phyloP scores from a whole-genome alignment of 2,329 filamentous ascomycete species.

The Dactylella cylindrospora region DNA sequence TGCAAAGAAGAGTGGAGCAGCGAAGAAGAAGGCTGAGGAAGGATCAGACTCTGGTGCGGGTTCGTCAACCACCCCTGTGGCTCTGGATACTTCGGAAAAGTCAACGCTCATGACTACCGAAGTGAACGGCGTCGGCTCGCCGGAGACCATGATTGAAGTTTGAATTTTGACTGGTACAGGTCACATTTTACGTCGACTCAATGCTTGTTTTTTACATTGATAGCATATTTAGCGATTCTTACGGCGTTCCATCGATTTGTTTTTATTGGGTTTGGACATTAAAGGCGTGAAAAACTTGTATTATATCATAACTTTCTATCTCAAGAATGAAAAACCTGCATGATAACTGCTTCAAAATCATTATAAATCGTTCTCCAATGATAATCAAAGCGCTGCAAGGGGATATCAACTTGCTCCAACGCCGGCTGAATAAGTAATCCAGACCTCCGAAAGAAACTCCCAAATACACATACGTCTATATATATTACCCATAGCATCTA shows the following conservation, averaged over 20 bases:
- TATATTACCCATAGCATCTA: neutral
- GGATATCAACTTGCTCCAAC: constrained; percentile 25
- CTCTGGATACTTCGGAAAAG: neutral
- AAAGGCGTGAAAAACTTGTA: constrained; percentile 5
- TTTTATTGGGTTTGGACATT: neutral
- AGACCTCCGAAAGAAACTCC: neutral
- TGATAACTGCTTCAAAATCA: neutral
- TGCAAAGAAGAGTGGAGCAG: constrained; percentile 60
- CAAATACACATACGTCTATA: no score
- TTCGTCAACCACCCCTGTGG: neutral
- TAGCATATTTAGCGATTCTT: constrained; percentile 26
- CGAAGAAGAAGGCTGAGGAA: constrained; percentile 14
- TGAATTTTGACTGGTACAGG: neutral
- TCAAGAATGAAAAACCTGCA: neutral
- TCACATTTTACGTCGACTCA: neutral
- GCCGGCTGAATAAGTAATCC: constrained; percentile 13
- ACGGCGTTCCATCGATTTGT: neutral
- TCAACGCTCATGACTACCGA: constrained; percentile 4
- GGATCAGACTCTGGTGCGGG: neutral
- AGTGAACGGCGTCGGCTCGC: constrained; percentile 26
- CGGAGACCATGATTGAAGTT: constrained; percentile 17
- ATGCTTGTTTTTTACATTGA: constrained; percentile 6
- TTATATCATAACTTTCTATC: neutral
- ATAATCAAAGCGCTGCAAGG: neutral
- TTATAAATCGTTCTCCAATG: no score